A percentile compares a stretch with the other conserved stretches of the same genome.
phyloP scores from a whole-genome alignment of 2,329 filamentous ascomycete species.

The Aspergillus tamarii region DNA sequence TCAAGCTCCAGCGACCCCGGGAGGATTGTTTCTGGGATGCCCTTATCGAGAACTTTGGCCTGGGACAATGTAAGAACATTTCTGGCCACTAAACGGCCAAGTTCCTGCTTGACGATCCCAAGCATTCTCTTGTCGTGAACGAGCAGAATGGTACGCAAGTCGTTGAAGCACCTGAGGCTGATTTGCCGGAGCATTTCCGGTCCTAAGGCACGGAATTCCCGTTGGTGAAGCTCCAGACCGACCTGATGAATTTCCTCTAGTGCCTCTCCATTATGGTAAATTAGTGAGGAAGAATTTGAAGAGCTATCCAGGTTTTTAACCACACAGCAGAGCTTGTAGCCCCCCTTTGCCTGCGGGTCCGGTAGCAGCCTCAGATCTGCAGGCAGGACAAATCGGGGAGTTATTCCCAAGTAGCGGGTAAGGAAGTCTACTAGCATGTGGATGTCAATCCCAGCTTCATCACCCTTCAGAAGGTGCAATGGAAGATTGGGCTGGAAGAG shows the following conservation, averaged over 20 bases:
- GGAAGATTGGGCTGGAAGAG: slow-evolving; percentile 17
- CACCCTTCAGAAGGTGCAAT: slow-evolving; percentile 23
- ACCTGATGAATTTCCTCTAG: slow-evolving; percentile 32
- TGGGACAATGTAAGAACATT: slow-evolving; percentile 22
- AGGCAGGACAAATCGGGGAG: slow-evolving; percentile 14
- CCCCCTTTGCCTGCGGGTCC: not conserved
- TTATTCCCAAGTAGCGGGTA: not conserved
- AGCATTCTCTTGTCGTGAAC: slow-evolving; percentile 40
- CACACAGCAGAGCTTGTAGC: slow-evolving; percentile 21
- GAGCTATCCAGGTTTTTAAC: not conserved
- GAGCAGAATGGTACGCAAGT: slow-evolving; percentile 35
- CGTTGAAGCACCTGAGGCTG: slow-evolving; percentile 34
- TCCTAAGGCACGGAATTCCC: slow-evolving; percentile 28
- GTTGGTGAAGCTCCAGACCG: slow-evolving; percentile 34
- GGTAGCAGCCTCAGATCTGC: slow-evolving; percentile 15
- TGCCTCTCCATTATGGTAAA: slow-evolving; percentile 14
- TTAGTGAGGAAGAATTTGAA: not conserved
- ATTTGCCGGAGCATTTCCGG: slow-evolving; percentile 30
- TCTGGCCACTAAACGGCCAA: slow-evolving; percentile 20
- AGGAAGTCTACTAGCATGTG: slow-evolving; percentile 14
- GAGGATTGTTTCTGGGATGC: slow-evolving; percentile 27
- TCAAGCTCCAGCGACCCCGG: slow-evolving; percentile 29
- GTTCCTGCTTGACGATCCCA: slow-evolving; percentile 35
- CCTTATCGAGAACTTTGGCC: slow-evolving; percentile 19
- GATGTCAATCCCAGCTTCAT: slow-evolving; percentile 21